Evolutionary conservation across 495 filamentous ascomycete species (phyloP).

Genomic region (Talaromyces ruber): DNA sequence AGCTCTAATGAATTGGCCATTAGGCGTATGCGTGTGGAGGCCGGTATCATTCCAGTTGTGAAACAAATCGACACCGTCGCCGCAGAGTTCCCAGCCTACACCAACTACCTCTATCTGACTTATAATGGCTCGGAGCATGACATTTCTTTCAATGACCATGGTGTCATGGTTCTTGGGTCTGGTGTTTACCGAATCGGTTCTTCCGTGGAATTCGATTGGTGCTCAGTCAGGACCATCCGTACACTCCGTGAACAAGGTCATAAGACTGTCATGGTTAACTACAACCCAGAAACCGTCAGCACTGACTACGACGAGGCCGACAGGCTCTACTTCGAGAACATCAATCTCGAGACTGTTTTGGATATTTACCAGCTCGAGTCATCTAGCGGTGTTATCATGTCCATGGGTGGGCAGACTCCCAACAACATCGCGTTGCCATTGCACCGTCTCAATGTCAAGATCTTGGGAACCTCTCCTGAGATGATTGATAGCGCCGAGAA

Average conservation of each 20-base stretch:
- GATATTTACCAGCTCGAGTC: conserved; percentile 92
- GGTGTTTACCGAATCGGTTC: conserved; percentile 97
- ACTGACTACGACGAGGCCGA: conserved; percentile 98
- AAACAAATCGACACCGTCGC: conserved; percentile 99
- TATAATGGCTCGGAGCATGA: conserved; percentile 91
- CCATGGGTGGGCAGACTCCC: conserved; percentile 96
- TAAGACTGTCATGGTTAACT: conserved; percentile 99
- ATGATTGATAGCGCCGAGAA: conserved; percentile 99
- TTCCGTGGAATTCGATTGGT: conserved; percentile 99
- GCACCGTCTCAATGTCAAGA: conserved; percentile 79
- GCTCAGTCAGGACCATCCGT: conserved; percentile 90
- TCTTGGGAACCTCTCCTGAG: conserved; percentile 91
- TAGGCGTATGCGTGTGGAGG: conserved; percentile 69
- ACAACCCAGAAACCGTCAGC: conserved; percentile 89
- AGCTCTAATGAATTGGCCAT: conserved; percentile 87
- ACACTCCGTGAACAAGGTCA: conserved; percentile 79
- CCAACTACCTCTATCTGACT: conserved; percentile 95
- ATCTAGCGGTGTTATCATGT: conserved; percentile 85
- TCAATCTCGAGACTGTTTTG: conserved; percentile 86
- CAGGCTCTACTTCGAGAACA: conserved; percentile 93
- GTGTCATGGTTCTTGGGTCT: conserved; percentile 92
- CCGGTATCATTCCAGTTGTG: conserved; percentile 77
- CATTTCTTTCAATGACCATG: conserved; percentile 74
- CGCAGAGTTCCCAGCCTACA: conserved; percentile 89
- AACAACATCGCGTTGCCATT: conserved; percentile 96